A percentile compares a stretch with the other conserved stretches of the same genome.
Conservation (phyloP, 1,284 basidiomycete species). For the Hymenochaete sp. region DNA sequence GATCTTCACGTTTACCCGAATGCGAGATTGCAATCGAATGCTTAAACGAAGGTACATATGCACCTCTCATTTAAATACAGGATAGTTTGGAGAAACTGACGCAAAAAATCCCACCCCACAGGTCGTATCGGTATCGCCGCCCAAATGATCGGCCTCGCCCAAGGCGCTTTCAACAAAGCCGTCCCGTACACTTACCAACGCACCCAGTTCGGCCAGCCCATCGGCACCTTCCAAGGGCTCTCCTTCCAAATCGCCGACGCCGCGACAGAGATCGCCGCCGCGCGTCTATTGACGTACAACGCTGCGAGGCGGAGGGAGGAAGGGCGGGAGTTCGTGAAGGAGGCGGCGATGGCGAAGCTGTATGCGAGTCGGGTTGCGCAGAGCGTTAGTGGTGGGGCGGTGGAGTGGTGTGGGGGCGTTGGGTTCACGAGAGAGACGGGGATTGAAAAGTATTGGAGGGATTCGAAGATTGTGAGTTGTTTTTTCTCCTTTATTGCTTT, state of each 20-base stretch:
- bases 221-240: conserved; percentile 94
- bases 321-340: conserved; percentile 78
- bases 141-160: conserved; percentile 94
- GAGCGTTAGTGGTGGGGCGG: conserved; percentile 78
- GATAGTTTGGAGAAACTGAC: not conserved
- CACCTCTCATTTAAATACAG: not conserved
- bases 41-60: conserved; percentile 72
- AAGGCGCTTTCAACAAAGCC: conserved; percentile 91
- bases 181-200: conserved; percentile 93
- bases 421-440: conserved; percentile 94
- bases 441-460: conserved; percentile 91
- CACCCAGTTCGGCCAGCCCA: conserved; percentile 86
- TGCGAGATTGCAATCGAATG: conserved; percentile 91
- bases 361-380: conserved; percentile 87
- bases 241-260: conserved; percentile 90
- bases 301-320: conserved; percentile 92
- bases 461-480: conserved; percentile 80
- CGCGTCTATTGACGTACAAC: conserved; percentile 93
- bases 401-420: conserved; percentile 95
- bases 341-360: conserved; percentile 96
- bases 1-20: not conserved
- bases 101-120: conserved; percentile 18
- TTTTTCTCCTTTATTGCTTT: not conserved
- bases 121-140: conserved; percentile 95
- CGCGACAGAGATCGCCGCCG: conserved; percentile 84